Evolutionary conservation across 225 moss, liverwort and hornwort genomes (phyloP).

Genomic region (Bryum argenteum): DNA sequence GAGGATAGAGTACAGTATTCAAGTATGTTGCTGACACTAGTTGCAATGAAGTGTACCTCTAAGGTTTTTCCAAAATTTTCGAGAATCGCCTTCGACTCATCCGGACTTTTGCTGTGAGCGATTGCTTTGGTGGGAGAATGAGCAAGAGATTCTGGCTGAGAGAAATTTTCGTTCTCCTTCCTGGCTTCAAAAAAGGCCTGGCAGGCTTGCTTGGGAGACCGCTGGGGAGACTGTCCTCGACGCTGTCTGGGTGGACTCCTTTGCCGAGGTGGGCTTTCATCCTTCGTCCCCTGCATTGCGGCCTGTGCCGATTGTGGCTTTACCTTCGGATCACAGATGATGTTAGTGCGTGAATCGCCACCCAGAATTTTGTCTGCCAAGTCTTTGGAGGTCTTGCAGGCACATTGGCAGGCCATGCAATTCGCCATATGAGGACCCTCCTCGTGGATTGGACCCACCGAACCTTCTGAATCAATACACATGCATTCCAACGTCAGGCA

Average conservation of each 20-base stretch:
- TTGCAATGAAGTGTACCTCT: conserved; percentile 43
- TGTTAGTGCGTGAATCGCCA: conserved; percentile 38
- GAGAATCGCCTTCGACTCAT: conserved; percentile 36
- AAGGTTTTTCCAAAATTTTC: conserved; percentile 56
- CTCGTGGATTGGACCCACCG: conserved; percentile 50
- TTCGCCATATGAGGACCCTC: conserved; percentile 62
- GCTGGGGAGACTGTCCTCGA: conserved; percentile 30
- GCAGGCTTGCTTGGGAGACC: conserved; percentile 12
- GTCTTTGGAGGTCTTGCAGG: conserved; percentile 60
- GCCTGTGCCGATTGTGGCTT: conserved; percentile 27
- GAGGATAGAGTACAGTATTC: not conserved
- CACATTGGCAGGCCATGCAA: conserved; percentile 83
- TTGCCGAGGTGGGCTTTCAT: conserved; percentile 27
- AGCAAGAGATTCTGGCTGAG: conserved; percentile 12
- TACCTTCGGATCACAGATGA: conserved; percentile 28
- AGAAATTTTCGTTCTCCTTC: conserved; percentile 25
- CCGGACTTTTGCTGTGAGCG: conserved; percentile 18
- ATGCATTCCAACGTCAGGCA: not conserved
- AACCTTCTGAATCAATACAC: conserved; percentile 36
- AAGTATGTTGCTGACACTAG: not conserved
- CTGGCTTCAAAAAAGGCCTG: conserved; percentile 25
- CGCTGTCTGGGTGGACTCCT: conserved; percentile 23
- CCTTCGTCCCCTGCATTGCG: conserved; percentile 35
- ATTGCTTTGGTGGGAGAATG: conserved; percentile 26
- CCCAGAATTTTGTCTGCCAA: conserved; percentile 45